A percentile compares a stretch with the other conserved stretches of the same genome.
phyloP scores from a whole-genome alignment of 768 basidiomycete genomes.

The Mycena latifolia region DNA sequence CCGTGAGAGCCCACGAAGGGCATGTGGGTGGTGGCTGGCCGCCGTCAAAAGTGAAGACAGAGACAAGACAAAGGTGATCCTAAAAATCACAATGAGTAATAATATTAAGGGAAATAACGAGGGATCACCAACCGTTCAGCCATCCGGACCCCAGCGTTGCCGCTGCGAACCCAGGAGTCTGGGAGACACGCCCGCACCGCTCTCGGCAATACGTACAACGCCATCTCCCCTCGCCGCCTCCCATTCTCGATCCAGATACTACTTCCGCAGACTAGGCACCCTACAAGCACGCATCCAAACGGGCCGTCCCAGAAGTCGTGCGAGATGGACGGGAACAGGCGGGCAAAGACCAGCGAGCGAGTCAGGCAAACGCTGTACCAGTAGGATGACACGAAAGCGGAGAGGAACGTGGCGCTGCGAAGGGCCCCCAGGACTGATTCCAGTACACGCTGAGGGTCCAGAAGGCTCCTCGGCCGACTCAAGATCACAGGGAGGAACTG shows the following conservation, averaged over 20 bases:
- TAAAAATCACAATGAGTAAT: slow-evolving; percentile 5
- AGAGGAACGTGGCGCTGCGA: slow-evolving; percentile 80
- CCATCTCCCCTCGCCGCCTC: slow-evolving; percentile 80
- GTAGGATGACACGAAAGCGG: slow-evolving; percentile 76
- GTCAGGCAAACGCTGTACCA: slow-evolving; percentile 80
- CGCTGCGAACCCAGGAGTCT: slow-evolving; percentile 61
- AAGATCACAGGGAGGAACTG: slow-evolving; percentile 78
- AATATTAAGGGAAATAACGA: not conserved
- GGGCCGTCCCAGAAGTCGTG: slow-evolving; percentile 89
- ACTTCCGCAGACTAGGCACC: slow-evolving; percentile 76
- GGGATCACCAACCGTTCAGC: slow-evolving; percentile 65
- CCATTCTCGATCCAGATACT: slow-evolving; percentile 87
- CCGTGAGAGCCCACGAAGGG: slow-evolving; percentile 78
- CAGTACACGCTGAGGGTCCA: slow-evolving; percentile 57
- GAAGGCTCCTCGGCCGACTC: slow-evolving; percentile 65
- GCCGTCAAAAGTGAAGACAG: slow-evolving; percentile 75
- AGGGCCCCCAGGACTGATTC: slow-evolving; percentile 62
- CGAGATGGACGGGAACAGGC: slow-evolving; percentile 72
- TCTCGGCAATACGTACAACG: slow-evolving; percentile 81
- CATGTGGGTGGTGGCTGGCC: slow-evolving; percentile 70
- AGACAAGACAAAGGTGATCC: slow-evolving; percentile 68
- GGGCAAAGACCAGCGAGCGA: slow-evolving; percentile 74
- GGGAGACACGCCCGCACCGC: slow-evolving; percentile 77
- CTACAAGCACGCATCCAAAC: slow-evolving; percentile 73
- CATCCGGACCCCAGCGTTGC: slow-evolving; percentile 52